Conservation (phyloP, 495 filamentous ascomycete species). For the Podospora bellae-mahoneyi region DNA sequence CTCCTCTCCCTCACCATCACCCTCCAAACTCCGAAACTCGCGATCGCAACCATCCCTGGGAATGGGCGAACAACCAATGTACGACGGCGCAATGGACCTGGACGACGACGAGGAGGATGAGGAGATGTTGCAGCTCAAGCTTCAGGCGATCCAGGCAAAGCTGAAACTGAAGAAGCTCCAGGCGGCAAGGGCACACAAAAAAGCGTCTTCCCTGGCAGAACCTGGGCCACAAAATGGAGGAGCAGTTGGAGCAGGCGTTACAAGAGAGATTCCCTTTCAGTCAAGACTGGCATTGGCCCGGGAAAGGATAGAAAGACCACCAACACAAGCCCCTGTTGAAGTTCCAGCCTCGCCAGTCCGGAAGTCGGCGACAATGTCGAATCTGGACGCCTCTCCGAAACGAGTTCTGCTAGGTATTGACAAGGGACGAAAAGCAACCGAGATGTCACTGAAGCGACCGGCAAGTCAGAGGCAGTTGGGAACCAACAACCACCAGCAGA, state of each 20-base stretch:
- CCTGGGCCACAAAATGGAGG: slow-evolving; percentile 12
- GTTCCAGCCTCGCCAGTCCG: slow-evolving; percentile 78
- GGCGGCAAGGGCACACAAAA: slow-evolving; percentile 49
- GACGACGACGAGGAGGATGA: slow-evolving; percentile 71
- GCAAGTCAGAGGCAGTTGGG: slow-evolving; percentile 32
- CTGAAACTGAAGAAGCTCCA: slow-evolving; percentile 86
- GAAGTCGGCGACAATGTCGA: slow-evolving; percentile 39
- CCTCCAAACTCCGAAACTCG: slow-evolving; percentile 37
- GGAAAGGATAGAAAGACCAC: slow-evolving; percentile 35
- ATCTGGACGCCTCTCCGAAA: slow-evolving; percentile 68
- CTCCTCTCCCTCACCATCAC: slow-evolving; percentile 62
- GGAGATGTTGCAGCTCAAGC: slow-evolving; percentile 76
- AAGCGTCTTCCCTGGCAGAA: slow-evolving; percentile 23
- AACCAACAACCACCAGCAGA: slow-evolving; percentile 10
- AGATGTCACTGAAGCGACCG: slow-evolving; percentile 79
- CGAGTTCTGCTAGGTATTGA: slow-evolving; percentile 84
- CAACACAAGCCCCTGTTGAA: slow-evolving; percentile 54
- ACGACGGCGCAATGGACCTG: slow-evolving; percentile 35
- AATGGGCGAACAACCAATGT: slow-evolving; percentile 18
- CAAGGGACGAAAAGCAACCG: slow-evolving; percentile 74
- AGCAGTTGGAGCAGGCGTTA: slow-evolving; percentile 8
- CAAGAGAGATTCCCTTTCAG: slow-evolving; percentile 28
- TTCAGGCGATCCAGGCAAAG: slow-evolving; percentile 81
- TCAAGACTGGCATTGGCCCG: slow-evolving; percentile 24
- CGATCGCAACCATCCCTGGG: slow-evolving; percentile 19